Evolutionary conservation across 306 rosid genomes (phyloP).

Genomic region (Cucurbita argyrosperma): DNA sequence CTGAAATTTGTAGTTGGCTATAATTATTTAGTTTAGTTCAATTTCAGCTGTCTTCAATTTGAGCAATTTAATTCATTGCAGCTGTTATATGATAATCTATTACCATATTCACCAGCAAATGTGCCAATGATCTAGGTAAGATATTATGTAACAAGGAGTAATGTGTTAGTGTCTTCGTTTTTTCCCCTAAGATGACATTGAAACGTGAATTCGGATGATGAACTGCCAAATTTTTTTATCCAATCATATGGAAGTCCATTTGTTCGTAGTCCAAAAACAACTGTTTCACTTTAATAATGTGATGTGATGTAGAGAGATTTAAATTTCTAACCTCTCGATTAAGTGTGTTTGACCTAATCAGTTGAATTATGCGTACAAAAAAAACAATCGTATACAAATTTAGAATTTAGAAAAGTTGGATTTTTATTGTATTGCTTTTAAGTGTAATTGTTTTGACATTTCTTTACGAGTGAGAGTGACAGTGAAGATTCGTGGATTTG

Average conservation of each 20-base stretch:
- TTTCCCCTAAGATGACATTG: background rate
- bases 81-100: background rate
- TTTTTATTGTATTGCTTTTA: too few relatives aligned
- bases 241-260: background rate
- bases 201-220: background rate
- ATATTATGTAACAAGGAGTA: background rate
- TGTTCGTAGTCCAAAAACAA: background rate
- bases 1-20: constrained; percentile 3
- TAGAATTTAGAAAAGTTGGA: too few relatives aligned
- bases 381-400: too few relatives aligned
- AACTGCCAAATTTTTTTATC: background rate
- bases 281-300: too few relatives aligned
- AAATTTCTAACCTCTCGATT: too few relatives aligned
- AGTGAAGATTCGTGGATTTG: too few relatives aligned
- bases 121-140: background rate
- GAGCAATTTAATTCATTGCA: background rate
- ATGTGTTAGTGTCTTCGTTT: background rate
- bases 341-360: too few relatives aligned
- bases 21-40: background rate
- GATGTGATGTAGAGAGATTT: too few relatives aligned
- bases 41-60: background rate
- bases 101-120: background rate
- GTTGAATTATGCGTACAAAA: too few relatives aligned
- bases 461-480: too few relatives aligned
- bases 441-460: too few relatives aligned